Evolutionary conservation across 768 basidiomycete species (phyloP), one percentile per base, ranked within the genome.

Genomic region (Lactifluus subvellereus): DNA sequence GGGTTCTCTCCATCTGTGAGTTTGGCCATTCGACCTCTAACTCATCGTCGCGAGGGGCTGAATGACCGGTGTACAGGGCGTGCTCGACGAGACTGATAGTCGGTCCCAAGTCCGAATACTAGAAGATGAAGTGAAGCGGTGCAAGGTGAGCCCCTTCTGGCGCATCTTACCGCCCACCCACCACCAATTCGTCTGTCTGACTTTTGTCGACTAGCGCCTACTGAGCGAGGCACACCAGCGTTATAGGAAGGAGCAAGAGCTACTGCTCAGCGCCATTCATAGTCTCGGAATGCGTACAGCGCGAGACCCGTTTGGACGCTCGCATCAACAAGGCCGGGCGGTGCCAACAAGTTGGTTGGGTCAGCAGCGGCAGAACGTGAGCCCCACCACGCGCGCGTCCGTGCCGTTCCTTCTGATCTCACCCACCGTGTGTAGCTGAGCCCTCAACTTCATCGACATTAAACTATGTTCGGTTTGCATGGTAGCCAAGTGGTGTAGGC

Each of bases 61-160:
- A 60, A 27, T 42, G 50, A 50, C 40, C 63, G 38, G 37, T 67
- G 13, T 55, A 45, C 66, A 83, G 75, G 83, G 78, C 49, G 76
- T 81, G 14, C 87, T 86, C 69, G 91, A 86, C 65, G 92, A 94
- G 67, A 84, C 85, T 0, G 86, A 91, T 70, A 78, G 79, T 74
- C 81, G 84, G 50, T 77, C 83, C 0, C 84, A 87, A 68, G 84
- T 90, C 66, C 80, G 81, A 67, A 77, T 83, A 33, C 75, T 92
- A 8, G 78, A 85, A 67, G 86, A 87, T 40, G 86, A 92, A 48
- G 33, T 67, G 56, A 60, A 59, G 32, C 65, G 67, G 14, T 13
- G 40, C 33, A 18, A 66, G 51, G 67, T 62, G 48, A 22, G 63
- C 22, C 9, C 33, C 27, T 43, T 30, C 4, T 42, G 62, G 32